Conservation (phyloP, 352 stramenopile species). For the Thraustochytrium striatum region DNA sequence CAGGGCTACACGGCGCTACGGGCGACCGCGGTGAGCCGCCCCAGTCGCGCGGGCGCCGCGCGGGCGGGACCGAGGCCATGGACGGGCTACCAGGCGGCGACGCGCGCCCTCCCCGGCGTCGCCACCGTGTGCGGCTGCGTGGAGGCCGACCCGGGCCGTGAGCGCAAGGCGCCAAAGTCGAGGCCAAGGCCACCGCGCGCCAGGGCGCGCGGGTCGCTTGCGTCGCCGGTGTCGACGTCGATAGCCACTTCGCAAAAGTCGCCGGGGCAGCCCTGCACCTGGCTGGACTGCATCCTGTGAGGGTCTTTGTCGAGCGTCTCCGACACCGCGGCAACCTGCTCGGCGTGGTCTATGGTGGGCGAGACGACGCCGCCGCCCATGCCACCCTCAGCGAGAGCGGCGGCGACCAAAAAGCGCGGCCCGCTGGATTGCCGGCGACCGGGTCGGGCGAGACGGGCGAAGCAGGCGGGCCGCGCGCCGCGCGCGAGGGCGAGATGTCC, state of each 20-base stretch:
- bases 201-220: neutral
- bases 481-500: neutral
- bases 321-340: neutral
- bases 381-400: neutral
- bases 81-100: neutral
- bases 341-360: neutral
- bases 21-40: neutral
- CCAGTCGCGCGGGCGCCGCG: neutral
- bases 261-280: neutral
- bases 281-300: constrained; percentile 15
- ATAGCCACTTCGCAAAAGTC: constrained; percentile 29
- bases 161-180: neutral
- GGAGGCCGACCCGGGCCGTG: neutral
- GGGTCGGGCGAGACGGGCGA: neutral
- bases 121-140: neutral
- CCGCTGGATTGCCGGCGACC: neutral
- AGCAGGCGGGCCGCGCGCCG: no score
- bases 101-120: neutral
- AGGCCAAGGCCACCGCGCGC: neutral
- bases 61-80: neutral
- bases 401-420: no score
- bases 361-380: no score
- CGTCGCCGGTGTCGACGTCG: neutral
- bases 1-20: neutral
- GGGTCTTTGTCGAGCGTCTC: neutral